Evolutionary conservation across 164 flowering plant species (phyloP), one percentile per base, ranked within the genome.

Genomic region (Vitis rotundifolia): DNA sequence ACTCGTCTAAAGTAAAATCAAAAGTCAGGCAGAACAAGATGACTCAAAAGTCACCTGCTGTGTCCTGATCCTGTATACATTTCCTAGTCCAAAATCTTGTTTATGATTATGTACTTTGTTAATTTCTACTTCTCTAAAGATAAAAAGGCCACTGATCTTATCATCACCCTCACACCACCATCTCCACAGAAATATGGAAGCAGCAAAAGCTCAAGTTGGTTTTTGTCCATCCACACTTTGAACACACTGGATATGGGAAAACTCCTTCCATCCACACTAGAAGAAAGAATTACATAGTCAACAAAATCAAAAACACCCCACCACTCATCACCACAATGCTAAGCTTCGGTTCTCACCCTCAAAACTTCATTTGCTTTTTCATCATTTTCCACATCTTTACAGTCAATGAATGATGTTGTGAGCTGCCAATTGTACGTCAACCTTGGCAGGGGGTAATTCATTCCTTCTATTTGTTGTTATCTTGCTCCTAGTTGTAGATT

Each of bases 401-500:
- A 61, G 72, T 49, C 22, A 49, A 2, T 22, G 26, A 18, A 60
- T 53, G 77, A 61, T 49, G 49, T 13, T 60, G 68, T 65, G 55
- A 56, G 26, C 14, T 69, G 26, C 15, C 48, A n/a, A 50, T n/a
- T 26, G 71, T 54, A 44, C 70, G 50, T 51, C 49, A 22, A 22
- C 26, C 26, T 22, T 22, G 26, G 26, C 26, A 22, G 26, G 26
- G 26, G 26, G 26, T 22, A 22, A 22, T 22, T 22, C 26, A 22
- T 22, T 22, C 26, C 26, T 22, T 22, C 26, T 22, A 22, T 22
- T 1, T 22, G 2, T 22, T 22, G 2, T 22, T 22, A 22, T 22
- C 26, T 2, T 22, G 26, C 26, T 59, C 68, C 83, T 83, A 90
- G 63, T 90, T 90, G 79, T 87, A 89, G 68, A 90, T 90, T 76